Base-by-base conservation (phyloP, 2,329 filamentous ascomycete species). In the Pseudofabraea citricarpa region DNA sequence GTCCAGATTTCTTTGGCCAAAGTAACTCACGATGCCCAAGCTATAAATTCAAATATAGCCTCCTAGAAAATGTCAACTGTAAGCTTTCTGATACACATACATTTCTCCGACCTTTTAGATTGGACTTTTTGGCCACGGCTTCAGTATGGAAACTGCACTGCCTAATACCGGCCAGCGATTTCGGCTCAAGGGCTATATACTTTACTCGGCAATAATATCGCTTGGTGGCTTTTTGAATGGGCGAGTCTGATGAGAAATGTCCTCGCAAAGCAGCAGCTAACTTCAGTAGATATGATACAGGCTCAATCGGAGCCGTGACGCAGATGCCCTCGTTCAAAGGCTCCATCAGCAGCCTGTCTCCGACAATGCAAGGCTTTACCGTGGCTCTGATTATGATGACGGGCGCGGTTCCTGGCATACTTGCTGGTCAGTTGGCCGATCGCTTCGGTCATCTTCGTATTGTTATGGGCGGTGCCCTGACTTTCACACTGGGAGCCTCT, bases 321-420 rank as follows among this genome's bases (percentile, higher is more conserved):
- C 63, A 64, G 2, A 75, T 76, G 73, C 54, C 61, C 1, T 53
- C 56, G 20, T 75, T 70, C 54, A 55, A 57, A 13, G 43, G 56
- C 6, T 56, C 59, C 16, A 70, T 79, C 36, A 74, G 74, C 1
- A 51, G 56, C 9, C 62, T 76, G 23, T 72, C 72, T 0, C 63
- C 76, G 1, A 68, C 66, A 1, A 56, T 78, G 5, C 71, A 73
- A 38, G 78, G 78, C 0, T 64, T 81, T n/a, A 72, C 73, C 1
- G 75, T 83, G 3, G 80, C 77, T 1, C 66, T 70, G 2, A 74
- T 82, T 42, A 62, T 81, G 47, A 64, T 81, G 23, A 72, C 77
- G 0, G 77, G 74, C 5, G 70, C 70, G 0, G 56, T 79, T n/a
- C 72, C 75, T 2, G 76, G 76, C 1, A 60, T 81, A 20, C 72